These are phyloP conservation scores for Ulmus americana DNA, from an alignment of 331 rosid genomes.

Conservation along the genomic window DNA sequence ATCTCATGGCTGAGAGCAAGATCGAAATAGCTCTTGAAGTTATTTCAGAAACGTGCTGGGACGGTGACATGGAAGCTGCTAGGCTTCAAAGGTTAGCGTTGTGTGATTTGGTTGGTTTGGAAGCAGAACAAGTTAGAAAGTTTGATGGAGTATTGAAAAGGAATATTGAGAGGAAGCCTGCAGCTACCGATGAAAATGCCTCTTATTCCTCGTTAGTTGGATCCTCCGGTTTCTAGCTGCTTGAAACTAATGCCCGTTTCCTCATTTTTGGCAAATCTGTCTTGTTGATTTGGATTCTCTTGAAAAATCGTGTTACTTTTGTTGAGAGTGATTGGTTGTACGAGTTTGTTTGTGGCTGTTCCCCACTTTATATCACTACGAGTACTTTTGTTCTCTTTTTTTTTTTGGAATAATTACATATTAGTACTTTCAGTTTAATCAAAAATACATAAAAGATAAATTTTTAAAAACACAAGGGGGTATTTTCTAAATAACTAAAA, in stretches of 20 bases:
- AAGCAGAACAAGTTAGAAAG: constrained; percentile 34
- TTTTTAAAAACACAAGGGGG: too few relatives aligned
- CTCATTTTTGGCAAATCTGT: not conserved
- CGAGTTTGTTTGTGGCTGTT: not conserved
- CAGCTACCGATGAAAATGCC: constrained; percentile 64
- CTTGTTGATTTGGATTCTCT: not conserved
- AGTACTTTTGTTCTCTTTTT: too few relatives aligned
- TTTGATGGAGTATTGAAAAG: constrained; percentile 28
- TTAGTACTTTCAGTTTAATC: too few relatives aligned
- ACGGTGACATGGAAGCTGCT: constrained; percentile 54
- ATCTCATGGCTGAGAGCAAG: constrained; percentile 55
- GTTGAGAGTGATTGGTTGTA: not conserved
- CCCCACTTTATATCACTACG: too few relatives aligned
- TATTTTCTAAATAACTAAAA: too few relatives aligned
- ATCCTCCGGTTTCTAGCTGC: constrained; percentile 57
- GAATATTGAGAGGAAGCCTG: constrained; percentile 29
- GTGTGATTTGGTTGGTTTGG: constrained; percentile 47
- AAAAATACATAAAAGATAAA: too few relatives aligned
- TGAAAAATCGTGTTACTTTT: too few relatives aligned
- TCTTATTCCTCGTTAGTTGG: constrained; percentile 83
- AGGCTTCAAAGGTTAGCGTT: constrained; percentile 52
- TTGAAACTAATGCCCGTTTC: too few relatives aligned
- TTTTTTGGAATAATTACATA: too few relatives aligned
- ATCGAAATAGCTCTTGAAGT: constrained; percentile 67
- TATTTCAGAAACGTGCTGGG: constrained; percentile 88